Base-by-base conservation (phyloP, 441 rosid genomes). In the Flueggea neowawraea region DNA sequence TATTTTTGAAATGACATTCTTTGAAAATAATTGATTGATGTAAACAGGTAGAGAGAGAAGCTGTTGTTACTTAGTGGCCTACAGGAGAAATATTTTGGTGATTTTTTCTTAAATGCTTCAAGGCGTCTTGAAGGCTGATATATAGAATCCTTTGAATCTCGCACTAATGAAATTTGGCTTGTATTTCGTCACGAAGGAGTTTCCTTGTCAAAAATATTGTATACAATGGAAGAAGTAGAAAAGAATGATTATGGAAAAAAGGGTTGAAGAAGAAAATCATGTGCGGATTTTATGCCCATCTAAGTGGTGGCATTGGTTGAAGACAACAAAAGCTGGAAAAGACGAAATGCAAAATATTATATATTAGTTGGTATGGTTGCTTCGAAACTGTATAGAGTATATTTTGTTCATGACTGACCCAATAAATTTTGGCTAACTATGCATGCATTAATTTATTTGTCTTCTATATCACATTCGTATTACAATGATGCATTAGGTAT, bases 241-340 rank as follows among this genome's bases (percentile, higher is more conserved):
- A 75, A 68, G 65, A 60, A 59, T 65, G 63, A 72, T 61, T 39
- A 70, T 45, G 76, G 67, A 54, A 87, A 76, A n/a, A 70, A 86
- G 77, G 60, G 67, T 73, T 70, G 88, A 84, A 70, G 86, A 80
- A 60, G 78, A 66, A 63, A 89, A 78, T 63, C 88, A 52, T 49
- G 73, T 75, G 59, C 89, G 80, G 74, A 75, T 91, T 56, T 74
- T 95, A 74, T 84, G 75, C 63, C 96, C 97, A 10, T 95, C 99
- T 15, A 85, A 87, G 76, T 95, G 96, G 97, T 95, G 99, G 99
- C 87, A 77, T 58, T 89, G 97, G 99, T 74, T 95, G 85, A 95
- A 82, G 82, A 95, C 92, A 56, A 89, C 96, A 60, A 77, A 87
- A 65, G 80, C 87, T 58, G 96, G 99, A 62, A 77, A 85, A 68